Conservation (phyloP, 1,284 basidiomycete species). For the Agaricales sp. region DNA sequence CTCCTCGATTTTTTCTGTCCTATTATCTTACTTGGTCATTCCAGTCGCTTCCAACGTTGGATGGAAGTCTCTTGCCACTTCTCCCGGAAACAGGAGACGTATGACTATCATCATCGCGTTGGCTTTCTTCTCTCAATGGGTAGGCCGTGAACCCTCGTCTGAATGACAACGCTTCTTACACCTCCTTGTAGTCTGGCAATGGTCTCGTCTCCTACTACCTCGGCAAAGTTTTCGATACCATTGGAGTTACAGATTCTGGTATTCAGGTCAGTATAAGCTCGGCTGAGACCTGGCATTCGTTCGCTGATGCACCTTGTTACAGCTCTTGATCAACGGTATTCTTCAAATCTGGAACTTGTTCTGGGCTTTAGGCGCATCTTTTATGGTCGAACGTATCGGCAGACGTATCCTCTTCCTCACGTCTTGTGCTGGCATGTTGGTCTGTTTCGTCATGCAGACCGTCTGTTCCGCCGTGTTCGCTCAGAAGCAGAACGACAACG, state of each 20-base stretch:
- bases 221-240: constrained; percentile 39
- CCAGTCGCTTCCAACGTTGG: constrained; percentile 28
- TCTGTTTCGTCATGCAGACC: constrained; percentile 63
- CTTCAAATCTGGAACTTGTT: constrained; percentile 46
- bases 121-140: constrained; percentile 59
- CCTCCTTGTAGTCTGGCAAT: constrained; percentile 32
- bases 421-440: constrained; percentile 33
- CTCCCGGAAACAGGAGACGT: constrained; percentile 42
- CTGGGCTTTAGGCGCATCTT: constrained; percentile 34
- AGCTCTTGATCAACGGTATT: constrained; percentile 31
- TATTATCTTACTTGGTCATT: neutral
- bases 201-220: constrained; percentile 43
- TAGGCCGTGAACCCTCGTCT: no score
- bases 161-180: neutral
- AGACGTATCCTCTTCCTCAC: constrained; percentile 44
- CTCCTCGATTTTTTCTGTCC: neutral
- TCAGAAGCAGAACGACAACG: constrained; percentile 31
- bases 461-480: constrained; percentile 56
- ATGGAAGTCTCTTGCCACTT: constrained; percentile 38
- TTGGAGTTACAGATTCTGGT: constrained; percentile 42
- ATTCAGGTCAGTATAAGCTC: constrained; percentile 46
- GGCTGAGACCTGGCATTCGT: constrained; percentile 11
- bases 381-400: constrained; percentile 39
- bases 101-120: constrained; percentile 46
- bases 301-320: constrained; percentile 7